A percentile compares a stretch with the other conserved stretches of the same genome.
Conservation (phyloP, 108 stramenopile species). For the Schizochytrium sp. region DNA sequence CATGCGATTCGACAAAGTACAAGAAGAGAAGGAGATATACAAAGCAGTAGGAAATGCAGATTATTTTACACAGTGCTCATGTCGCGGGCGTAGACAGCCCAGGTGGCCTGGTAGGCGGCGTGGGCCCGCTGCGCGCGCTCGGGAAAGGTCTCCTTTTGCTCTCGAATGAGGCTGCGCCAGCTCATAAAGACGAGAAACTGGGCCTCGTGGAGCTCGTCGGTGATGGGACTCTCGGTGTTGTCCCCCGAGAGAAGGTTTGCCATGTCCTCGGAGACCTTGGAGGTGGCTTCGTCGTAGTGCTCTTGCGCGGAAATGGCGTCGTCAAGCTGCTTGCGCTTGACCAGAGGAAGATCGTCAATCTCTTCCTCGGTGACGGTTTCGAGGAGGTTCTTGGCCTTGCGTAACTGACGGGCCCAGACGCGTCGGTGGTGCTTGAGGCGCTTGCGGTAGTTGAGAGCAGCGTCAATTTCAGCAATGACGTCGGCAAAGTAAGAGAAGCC, state of each 20-base stretch:
- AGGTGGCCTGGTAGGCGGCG: not conserved
- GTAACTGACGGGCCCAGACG: not conserved
- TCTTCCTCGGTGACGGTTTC: not conserved
- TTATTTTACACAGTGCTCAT: not conserved
- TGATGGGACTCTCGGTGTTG: not conserved
- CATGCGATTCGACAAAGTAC: no score
- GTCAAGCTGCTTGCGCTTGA: not conserved
- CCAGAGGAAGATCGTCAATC: not conserved
- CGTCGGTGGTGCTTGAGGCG: not conserved
- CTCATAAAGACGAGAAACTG: not conserved
- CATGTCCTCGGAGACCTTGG: not conserved
- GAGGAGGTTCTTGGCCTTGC: not conserved
- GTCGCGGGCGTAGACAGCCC: not conserved
- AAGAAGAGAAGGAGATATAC: no score
- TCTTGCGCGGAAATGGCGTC: not conserved
- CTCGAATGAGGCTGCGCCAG: not conserved
- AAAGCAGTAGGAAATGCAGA: not conserved
- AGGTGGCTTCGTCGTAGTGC: not conserved
- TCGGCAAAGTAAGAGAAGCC: not conserved
- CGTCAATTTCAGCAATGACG: not conserved
- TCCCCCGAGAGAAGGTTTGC: not conserved
- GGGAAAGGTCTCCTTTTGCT: not conserved
- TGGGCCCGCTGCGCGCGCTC: not conserved
- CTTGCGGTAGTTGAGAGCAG: not conserved
- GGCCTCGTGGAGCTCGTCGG: not conserved